phyloP scores from a whole-genome alignment of 345 rosid species.

The Pistacia atlantica region DNA sequence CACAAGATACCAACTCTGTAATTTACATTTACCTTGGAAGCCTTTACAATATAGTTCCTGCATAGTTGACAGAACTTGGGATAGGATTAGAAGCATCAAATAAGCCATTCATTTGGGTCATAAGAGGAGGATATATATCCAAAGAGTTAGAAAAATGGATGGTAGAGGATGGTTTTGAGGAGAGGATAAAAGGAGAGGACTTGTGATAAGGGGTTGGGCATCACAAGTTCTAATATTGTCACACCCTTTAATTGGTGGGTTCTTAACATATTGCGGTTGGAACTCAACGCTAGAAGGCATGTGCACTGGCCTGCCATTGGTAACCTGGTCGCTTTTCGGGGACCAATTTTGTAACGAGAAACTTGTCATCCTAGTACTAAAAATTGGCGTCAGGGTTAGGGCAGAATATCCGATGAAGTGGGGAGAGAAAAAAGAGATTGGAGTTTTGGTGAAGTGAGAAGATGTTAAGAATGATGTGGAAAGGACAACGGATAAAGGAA shows the following conservation, averaged over 20 bases:
- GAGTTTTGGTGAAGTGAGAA: slow-evolving; percentile 26
- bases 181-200: slow-evolving; percentile 13
- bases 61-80: slow-evolving; percentile 7
- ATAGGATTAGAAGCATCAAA: slow-evolving; percentile 20
- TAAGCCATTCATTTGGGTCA: slow-evolving; percentile 16
- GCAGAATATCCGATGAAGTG: background rate
- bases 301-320: slow-evolving; percentile 6
- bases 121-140: background rate
- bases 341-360: slow-evolving; percentile 15
- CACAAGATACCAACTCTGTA: slow-evolving; percentile 15
- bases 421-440: slow-evolving; percentile 1
- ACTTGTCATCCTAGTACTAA: background rate
- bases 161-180: slow-evolving; percentile 8
- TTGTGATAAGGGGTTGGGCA: slow-evolving; percentile 19
- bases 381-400: background rate
- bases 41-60: background rate
- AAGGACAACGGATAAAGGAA: slow-evolving; percentile 18
- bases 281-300: slow-evolving; percentile 20
- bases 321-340: slow-evolving; percentile 10
- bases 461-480: slow-evolving; percentile 19
- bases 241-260: slow-evolving; percentile 20
- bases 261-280: slow-evolving; percentile 23
- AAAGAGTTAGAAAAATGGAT: slow-evolving; percentile 2
- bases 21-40: slow-evolving; percentile 21
- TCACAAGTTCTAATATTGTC: slow-evolving; percentile 20